phyloP scores from a whole-genome alignment of 805 yeast genomes.

The Ogataea dorogensis region DNA sequence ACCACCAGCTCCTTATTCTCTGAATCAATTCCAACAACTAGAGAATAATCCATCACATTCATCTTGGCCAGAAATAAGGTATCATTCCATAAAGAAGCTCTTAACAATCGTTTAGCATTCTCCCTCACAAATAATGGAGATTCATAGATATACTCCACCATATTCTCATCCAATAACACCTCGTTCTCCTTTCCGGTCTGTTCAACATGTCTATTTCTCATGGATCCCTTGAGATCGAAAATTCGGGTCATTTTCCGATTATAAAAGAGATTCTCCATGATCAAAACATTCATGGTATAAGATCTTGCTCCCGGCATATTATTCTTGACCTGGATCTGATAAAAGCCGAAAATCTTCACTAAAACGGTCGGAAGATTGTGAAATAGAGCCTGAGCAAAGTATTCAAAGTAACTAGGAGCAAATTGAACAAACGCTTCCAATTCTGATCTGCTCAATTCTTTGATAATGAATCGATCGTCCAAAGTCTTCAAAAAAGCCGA shows the following conservation, averaged over 20 bases:
- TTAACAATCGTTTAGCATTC: slow-evolving; percentile 77
- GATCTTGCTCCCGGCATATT: slow-evolving; percentile 65
- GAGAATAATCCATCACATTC: slow-evolving; percentile 98
- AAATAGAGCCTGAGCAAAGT: slow-evolving; percentile 91
- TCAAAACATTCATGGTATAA: slow-evolving; percentile 83
- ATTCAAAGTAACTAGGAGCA: slow-evolving; percentile 95
- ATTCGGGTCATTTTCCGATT: slow-evolving; percentile 77
- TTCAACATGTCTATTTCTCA: slow-evolving; percentile 95
- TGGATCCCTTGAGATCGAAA: slow-evolving; percentile 95
- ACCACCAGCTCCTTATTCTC: slow-evolving; percentile 71
- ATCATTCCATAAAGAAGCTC: slow-evolving; percentile 94
- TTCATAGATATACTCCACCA: slow-evolving; percentile 97
- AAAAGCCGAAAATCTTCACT: slow-evolving; percentile 93
- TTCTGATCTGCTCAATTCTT: slow-evolving; percentile 84
- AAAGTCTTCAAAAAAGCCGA: slow-evolving; percentile 89
- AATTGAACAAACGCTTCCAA: slow-evolving; percentile 90
- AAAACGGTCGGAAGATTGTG: slow-evolving; percentile 93
- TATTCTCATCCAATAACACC: slow-evolving; percentile 91
- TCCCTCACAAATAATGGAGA: slow-evolving; percentile 93
- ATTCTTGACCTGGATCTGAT: slow-evolving; percentile 86
- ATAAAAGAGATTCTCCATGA: slow-evolving; percentile 94
- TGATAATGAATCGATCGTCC: slow-evolving; percentile 85
- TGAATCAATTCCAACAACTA: slow-evolving; percentile 87
- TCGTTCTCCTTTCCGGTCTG: slow-evolving; percentile 96
- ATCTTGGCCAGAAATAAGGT: slow-evolving; percentile 90